Conservation (phyloP, 129 eudicot species). For the Ambrosia artemisiifolia region DNA sequence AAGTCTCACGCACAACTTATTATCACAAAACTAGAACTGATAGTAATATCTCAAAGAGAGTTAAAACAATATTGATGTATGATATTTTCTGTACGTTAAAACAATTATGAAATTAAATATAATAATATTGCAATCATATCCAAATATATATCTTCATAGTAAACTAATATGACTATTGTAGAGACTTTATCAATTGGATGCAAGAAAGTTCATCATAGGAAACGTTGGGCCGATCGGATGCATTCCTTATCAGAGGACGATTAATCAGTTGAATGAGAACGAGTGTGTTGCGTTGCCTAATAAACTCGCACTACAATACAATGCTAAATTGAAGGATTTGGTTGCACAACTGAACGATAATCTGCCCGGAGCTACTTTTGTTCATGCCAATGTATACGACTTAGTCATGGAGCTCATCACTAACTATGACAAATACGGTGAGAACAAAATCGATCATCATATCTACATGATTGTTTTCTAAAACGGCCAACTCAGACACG, state of each 20-base stretch:
- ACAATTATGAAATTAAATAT: too few species aligned
- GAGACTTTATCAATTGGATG: slow-evolving; percentile 89
- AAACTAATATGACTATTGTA: slow-evolving; percentile 25
- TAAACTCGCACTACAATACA: slow-evolving; percentile 71
- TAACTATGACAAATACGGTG: slow-evolving; percentile 77
- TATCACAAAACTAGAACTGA: background rate
- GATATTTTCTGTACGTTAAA: too few species aligned
- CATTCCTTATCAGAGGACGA: slow-evolving; percentile 94
- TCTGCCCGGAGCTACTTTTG: slow-evolving; percentile 82
- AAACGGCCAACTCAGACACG: too few species aligned
- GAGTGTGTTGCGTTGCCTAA: slow-evolving; percentile 88
- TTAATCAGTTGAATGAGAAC: slow-evolving; percentile 57
- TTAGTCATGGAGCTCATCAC: slow-evolving; percentile 92
- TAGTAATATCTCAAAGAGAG: too few species aligned
- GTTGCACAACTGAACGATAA: slow-evolving; percentile 58
- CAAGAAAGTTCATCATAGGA: slow-evolving; percentile 77
- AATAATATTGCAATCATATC: too few species aligned
- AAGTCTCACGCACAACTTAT: background rate
- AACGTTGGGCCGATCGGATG: slow-evolving; percentile 97
- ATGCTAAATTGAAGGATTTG: slow-evolving; percentile 65
- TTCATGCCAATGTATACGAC: slow-evolving; percentile 80
- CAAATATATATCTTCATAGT: background rate
- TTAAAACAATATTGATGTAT: too few species aligned
- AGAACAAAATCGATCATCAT: background rate
- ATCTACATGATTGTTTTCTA: background rate